Base-by-base conservation (phyloP, 176 grass and related monocot genomes). In the Chloris gayana region DNA sequence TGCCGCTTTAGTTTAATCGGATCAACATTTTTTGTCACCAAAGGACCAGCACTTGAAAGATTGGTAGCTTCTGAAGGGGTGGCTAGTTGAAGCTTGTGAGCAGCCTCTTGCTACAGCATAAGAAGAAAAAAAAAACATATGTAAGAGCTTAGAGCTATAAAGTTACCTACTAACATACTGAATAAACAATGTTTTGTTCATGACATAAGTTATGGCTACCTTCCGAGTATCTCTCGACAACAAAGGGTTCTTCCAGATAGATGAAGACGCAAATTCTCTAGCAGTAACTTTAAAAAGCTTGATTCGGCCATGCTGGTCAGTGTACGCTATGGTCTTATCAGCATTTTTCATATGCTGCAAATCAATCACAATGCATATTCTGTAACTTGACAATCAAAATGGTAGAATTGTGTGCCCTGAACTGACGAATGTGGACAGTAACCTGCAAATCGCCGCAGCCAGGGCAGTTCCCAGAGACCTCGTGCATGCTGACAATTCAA, bases 1-100 rank as follows among this genome's bases (percentile, higher is more conserved):
- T 93, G 75, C 11, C 88, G 83, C 83, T 90, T 91, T 62, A 89
- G 30, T 62, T 91, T 93, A 58, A 97, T 79, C 1, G 90, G 90
- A 75, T 88, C 80, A 0, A 63, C 81, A 58, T 21, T 66, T 64
- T 56, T 32, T 32, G 67, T 59, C 14, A 31, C 50, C n/a, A 47
- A 81, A 76, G 63, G 47, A 70, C 38, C 80, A 32, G 9, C 1
- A 13, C 26, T 84, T 84, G 87, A 85, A 79, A 81, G 9, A 64
- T 87, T 81, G 49, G 41, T 63, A 59, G 5, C 34, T 59, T 89
- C 75, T 30, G 69, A 77, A 72, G 70, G 64, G 30, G 72, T 66
- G 24, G 2, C 45, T 21, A 56, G 50, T 8, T 44, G 42, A 68
- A 46, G 78, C 77, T 85, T 66, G 47, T 80, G 42, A 7, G 72